Evolutionary conservation across 1,139 yeast genomes (phyloP).

Genomic region (Citeromyces hawaiiensis): DNA sequence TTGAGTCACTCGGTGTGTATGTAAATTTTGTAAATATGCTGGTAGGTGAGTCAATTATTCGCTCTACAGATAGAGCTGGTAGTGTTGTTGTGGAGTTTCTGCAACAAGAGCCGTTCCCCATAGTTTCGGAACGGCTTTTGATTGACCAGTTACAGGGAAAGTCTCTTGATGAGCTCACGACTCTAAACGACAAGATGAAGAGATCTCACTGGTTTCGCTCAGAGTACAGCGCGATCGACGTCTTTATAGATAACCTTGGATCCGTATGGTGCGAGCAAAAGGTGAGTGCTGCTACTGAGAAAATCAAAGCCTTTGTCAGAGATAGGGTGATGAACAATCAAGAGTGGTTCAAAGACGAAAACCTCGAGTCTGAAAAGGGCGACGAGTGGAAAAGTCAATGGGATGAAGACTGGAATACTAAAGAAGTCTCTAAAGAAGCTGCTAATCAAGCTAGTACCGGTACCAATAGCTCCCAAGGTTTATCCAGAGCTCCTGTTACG

Average conservation of each 20-base stretch:
- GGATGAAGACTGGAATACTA: constrained; percentile 8
- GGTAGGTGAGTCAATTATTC: neutral
- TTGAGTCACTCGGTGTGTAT: neutral
- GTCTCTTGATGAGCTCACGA: neutral
- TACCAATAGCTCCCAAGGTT: no score
- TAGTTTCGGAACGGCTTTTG: neutral
- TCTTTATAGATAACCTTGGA: constrained; percentile 16
- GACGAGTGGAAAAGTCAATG: constrained; percentile 14
- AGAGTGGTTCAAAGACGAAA: constrained; percentile 4
- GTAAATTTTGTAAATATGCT: neutral
- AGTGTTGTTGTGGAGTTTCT: neutral
- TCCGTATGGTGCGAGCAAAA: constrained; percentile 14
- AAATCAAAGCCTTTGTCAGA: constrained; percentile 10
- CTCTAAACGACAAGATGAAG: neutral
- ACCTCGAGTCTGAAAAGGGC: neutral
- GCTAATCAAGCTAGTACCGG: no score
- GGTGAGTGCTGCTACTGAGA: constrained; percentile 12
- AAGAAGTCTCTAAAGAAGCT: neutral
- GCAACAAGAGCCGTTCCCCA: neutral
- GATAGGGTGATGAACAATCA: constrained; percentile 6
- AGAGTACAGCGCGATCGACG: constrained; percentile 15
- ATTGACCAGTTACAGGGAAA: neutral
- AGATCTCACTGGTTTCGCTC: constrained; percentile 6
- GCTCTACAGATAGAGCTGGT: neutral
- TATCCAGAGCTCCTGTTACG: no score